These are phyloP conservation scores for Flaveria bidentis DNA, from an alignment of 129 eudicot species.

Conservation along the genomic window DNA sequence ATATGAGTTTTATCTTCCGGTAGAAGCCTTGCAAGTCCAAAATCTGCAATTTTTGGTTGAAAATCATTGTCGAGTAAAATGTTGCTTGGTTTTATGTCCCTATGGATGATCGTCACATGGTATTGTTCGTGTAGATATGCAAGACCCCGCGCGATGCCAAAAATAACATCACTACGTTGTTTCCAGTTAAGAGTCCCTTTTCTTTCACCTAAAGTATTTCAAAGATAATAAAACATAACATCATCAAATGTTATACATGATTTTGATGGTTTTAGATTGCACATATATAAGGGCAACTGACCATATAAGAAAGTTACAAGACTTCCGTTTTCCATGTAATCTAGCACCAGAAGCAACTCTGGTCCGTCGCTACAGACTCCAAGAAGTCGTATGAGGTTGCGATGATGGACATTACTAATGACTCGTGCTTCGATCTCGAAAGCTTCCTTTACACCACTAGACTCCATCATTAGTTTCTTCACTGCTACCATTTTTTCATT, in stretches of 20 bases:
- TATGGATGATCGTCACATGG: slow-evolving; percentile 69
- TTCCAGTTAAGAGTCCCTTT: slow-evolving; percentile 59
- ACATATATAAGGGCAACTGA: slow-evolving; percentile 15
- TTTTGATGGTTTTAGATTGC: background rate
- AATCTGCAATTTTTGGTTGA: slow-evolving; percentile 75
- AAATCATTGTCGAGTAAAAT: slow-evolving; percentile 64
- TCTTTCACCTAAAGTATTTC: slow-evolving; percentile 46
- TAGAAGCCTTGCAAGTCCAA: slow-evolving; percentile 73
- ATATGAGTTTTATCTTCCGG: slow-evolving; percentile 67
- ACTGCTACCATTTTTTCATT: slow-evolving; percentile 63
- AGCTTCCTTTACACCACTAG: slow-evolving; percentile 49
- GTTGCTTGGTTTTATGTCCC: slow-evolving; percentile 77
- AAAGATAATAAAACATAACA: background rate
- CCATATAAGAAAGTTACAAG: slow-evolving; percentile 70
- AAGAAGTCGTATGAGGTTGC: slow-evolving; percentile 67
- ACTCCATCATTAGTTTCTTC: slow-evolving; percentile 48
- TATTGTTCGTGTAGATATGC: slow-evolving; percentile 71
- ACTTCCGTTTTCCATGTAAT: slow-evolving; percentile 74
- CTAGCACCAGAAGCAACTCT: slow-evolving; percentile 65
- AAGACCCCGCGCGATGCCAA: slow-evolving; percentile 67
- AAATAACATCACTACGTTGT: slow-evolving; percentile 54
- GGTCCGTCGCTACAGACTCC: slow-evolving; percentile 63
- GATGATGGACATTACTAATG: slow-evolving; percentile 72
- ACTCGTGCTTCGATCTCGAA: slow-evolving; percentile 69
- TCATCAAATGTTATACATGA: background rate